These are phyloP conservation scores for Coprinopsis marcescibilis DNA, from an alignment of 768 basidiomycete genomes.

Conservation along the genomic window DNA sequence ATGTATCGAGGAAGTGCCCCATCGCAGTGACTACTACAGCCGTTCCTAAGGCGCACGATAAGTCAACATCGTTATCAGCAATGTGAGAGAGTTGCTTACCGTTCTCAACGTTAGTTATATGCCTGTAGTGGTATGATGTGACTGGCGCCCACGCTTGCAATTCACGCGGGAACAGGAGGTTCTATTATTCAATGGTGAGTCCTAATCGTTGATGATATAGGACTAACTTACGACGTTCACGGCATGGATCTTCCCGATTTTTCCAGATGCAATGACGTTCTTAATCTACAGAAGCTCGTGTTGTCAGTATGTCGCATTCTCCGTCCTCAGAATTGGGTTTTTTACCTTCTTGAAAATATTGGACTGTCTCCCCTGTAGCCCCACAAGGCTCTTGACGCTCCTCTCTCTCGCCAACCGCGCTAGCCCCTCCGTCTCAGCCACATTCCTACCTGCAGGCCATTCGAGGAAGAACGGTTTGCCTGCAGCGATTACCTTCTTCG, in stretches of 20 bases:
- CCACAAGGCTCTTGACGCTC: slow-evolving; percentile 24
- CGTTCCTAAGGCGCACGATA: slow-evolving; percentile 1
- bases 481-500: slow-evolving; percentile 25
- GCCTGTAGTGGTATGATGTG: too few species aligned
- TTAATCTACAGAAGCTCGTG: slow-evolving; percentile 16
- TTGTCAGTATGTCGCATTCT: too few species aligned
- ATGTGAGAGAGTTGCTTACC: neutral
- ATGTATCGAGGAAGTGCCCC: slow-evolving; percentile 12
- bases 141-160: neutral
- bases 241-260: slow-evolving; percentile 25
- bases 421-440: slow-evolving; percentile 26
- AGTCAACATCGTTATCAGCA: neutral
- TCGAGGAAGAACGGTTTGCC: slow-evolving; percentile 34
- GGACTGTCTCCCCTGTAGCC: slow-evolving; percentile 26
- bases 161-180: slow-evolving; percentile 2
- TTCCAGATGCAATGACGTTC: slow-evolving; percentile 22
- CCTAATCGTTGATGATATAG: neutral
- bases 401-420: slow-evolving; percentile 23
- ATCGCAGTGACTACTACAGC: neutral
- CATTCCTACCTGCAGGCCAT: slow-evolving; percentile 29
- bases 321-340: neutral
- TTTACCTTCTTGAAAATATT: slow-evolving; percentile 23
- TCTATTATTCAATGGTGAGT: neutral
- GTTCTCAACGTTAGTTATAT: neutral
- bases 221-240: neutral